Evolutionary conservation across 352 stramenopile genomes (phyloP).

Genomic region (Phytophthora cryptogea): DNA sequence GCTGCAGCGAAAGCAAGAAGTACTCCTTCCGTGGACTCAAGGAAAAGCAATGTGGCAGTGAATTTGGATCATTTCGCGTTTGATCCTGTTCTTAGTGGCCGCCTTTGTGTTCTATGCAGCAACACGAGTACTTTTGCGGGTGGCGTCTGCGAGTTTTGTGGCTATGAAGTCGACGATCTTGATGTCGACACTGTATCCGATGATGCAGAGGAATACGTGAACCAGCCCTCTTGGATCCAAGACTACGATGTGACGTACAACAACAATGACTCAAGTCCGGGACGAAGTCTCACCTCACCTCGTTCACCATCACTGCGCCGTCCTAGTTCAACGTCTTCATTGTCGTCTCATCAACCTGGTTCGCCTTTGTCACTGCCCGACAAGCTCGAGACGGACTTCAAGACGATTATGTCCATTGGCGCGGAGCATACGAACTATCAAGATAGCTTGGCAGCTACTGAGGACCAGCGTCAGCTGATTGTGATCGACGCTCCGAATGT

Average conservation of each 20-base stretch:
- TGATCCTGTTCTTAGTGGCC: slow-evolving; percentile 19
- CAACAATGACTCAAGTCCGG: slow-evolving; percentile 10
- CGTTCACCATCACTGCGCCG: not conserved
- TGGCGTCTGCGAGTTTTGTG: slow-evolving; percentile 45
- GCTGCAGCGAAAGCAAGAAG: not conserved
- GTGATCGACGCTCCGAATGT: slow-evolving; percentile 80
- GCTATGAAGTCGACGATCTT: slow-evolving; percentile 34
- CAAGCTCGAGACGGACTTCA: slow-evolving; percentile 33
- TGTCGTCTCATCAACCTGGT: slow-evolving; percentile 7
- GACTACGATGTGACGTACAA: slow-evolving; percentile 18
- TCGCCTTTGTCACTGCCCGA: slow-evolving; percentile 8
- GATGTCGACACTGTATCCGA: slow-evolving; percentile 17
- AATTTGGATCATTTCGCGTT: slow-evolving; percentile 21
- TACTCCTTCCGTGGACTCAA: not conserved
- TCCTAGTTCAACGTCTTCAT: not conserved
- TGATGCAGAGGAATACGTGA: slow-evolving; percentile 9
- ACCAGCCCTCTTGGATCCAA: slow-evolving; percentile 14
- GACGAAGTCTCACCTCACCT: not conserved
- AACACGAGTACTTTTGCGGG: slow-evolving; percentile 42
- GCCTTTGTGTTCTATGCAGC: slow-evolving; percentile 38
- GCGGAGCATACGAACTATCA: slow-evolving; percentile 36
- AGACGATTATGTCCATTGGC: slow-evolving; percentile 51
- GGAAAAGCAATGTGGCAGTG: not conserved
- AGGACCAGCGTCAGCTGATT: slow-evolving; percentile 51
- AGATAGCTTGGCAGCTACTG: slow-evolving; percentile 14